Evolutionary conservation across 2,329 filamentous ascomycete genomes (phyloP).

Genomic region (Ascocoryne sarcoides): DNA sequence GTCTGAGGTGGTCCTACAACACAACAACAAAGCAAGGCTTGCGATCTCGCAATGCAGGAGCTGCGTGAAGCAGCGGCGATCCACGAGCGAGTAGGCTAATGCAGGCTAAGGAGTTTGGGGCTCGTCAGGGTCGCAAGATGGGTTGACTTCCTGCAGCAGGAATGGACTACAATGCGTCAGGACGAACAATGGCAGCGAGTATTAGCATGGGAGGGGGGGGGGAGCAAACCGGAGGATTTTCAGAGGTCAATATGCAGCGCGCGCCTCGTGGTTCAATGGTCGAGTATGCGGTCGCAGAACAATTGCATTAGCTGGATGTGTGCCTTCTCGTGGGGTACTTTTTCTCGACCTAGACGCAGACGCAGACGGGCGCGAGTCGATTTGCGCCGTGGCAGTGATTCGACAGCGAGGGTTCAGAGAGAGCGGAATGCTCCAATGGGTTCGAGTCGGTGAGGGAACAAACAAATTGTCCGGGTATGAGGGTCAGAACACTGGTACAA

Average conservation of each 20-base stretch:
- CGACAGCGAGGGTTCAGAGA: neutral
- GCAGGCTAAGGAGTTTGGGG: neutral
- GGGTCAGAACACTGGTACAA: neutral
- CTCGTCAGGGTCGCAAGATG: neutral
- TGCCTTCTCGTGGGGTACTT: neutral
- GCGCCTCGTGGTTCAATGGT: neutral
- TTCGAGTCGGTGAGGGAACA: neutral
- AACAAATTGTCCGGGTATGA: neutral
- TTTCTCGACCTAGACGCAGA: too few species aligned
- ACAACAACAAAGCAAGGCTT: conserved; percentile 7
- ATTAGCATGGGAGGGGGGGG: neutral
- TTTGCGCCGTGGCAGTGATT: neutral
- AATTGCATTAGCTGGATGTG: neutral
- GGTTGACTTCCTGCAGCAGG: neutral
- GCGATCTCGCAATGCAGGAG: conserved; percentile 3
- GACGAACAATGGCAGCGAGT: neutral
- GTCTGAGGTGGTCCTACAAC: conserved; percentile 3
- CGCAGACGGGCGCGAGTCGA: neutral
- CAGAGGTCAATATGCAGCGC: neutral
- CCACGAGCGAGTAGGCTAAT: conserved; percentile 1
- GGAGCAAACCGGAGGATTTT: neutral
- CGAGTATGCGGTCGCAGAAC: neutral
- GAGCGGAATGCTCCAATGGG: too few species aligned
- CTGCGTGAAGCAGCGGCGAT: conserved; percentile 3
- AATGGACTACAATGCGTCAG: neutral